Evolutionary conservation across 2,329 filamentous ascomycete genomes (phyloP), one percentile per base, ranked within the genome.

Genomic region (Bipolaris victoriae): DNA sequence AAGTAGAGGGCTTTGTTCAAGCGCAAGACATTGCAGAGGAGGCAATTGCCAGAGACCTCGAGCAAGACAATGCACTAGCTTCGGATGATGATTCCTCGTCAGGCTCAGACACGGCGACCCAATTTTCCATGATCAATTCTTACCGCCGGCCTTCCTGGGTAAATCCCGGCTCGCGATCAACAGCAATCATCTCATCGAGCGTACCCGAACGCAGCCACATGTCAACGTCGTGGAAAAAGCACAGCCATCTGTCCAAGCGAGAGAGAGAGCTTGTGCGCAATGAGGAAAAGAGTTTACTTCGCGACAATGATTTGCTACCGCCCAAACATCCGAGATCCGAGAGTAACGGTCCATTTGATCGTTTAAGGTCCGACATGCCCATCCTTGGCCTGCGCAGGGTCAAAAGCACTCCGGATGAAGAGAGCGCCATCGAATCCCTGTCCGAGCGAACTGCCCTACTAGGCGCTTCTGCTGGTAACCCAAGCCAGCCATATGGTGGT

Each of bases 91-190:
- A 85, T 37, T 78, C 64, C 16, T 72, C 61, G 53, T 77, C 64
- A 79, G 53, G 80, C 76, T 70, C 66, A 5, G 71, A 82, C 82
- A 78, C 80, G 9, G 66, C 80, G 51, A 77, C 78, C 63, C 76
- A 79, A 46, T 76, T 68, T 55, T 74, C 85, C 15, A 82, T 89
- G 78, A 81, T 82, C 16, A 83, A 84, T 35, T 85, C 85, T 31
- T 97, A 95, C 78, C 86, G 90, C 53, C 85, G 92, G 44, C 91
- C 92, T 1, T 90, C 87, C 64, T 90, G 88, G 70, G 88, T 95
- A 41, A 88, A 89, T 29, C 90, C 89, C 11, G 88, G 88, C 22
- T 84, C 87, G 1, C 83, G 91, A 52, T 88, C 89, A 3, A 85
- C 89, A 4, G 82, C 96, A 57, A 84, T 91, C 24, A 86, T 86